Evolutionary conservation across 306 rosid genomes (phyloP), one percentile per base, ranked within the genome.

Genomic region (Adenanthera pavonina): DNA sequence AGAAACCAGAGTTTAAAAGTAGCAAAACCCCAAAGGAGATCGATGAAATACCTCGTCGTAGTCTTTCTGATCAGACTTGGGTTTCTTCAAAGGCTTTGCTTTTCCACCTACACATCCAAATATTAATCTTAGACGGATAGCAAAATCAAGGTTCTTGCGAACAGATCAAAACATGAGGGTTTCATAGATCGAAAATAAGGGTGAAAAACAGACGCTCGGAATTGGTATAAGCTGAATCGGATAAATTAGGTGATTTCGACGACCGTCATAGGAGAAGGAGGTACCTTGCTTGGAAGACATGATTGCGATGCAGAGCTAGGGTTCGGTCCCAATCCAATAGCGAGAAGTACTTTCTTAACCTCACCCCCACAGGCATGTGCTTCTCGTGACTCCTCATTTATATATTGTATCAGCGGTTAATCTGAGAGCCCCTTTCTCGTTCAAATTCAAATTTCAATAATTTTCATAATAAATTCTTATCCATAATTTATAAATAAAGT

Each of bases 11-110:
- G 36, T 30, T 61, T 61, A 9, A 72, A 15, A 48, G 36, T 33
- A 33, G 16, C 47, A 34, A 49, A 38, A 20, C 15, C 47, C 3
- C 30, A 13, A 40, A 67, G 9, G 13, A 66, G 48, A 48, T 2
- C 3, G 79, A 20, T 38, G 48, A 54, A 48, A 64, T 87, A 89
- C 94, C 89, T 91, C 91, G 75, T 91, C 90, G 85, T 91, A 91
- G 0, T 87, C 95, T 38, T 91, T 91, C 92, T 91, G 88, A 1
- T 88, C 92, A 41, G 81, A 59, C 92, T 89, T 91, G 76, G 95
- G 92, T 54, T 86, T 87, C 91, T 91, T 91, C 91, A 91, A 72
- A 74, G 95, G 95, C 89, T 91, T 91, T 4, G 95, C 95, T 43
- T 91, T 91, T 78, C 95, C 95, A 51, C 95, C 95, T 91, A 36